Evolutionary conservation across 2,329 filamentous ascomycete genomes (phyloP).

Genomic region (Aspergillus proliferans): DNA sequence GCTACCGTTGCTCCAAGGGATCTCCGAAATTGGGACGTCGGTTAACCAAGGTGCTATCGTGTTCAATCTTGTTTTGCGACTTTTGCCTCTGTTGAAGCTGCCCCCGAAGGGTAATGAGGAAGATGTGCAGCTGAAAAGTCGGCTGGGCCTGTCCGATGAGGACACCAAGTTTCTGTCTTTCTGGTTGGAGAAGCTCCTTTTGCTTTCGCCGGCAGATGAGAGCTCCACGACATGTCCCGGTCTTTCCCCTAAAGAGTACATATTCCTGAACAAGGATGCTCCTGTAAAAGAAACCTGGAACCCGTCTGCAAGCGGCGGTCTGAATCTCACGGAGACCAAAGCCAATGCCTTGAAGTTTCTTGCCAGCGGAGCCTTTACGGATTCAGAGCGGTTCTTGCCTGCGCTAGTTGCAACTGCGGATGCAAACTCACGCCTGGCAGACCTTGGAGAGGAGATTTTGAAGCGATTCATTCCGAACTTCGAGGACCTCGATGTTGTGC

Average conservation of each 20-base stretch:
- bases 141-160: slow-evolving; percentile 60
- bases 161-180: slow-evolving; percentile 69
- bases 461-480: slow-evolving; percentile 67
- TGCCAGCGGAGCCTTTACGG: slow-evolving; percentile 76
- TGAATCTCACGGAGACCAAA: slow-evolving; percentile 66
- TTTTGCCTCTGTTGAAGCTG: slow-evolving; percentile 61
- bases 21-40: slow-evolving; percentile 54
- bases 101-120: slow-evolving; percentile 74
- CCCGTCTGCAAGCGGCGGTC: slow-evolving; percentile 51
- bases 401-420: slow-evolving; percentile 79
- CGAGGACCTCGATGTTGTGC: slow-evolving; percentile 60
- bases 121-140: slow-evolving; percentile 61
- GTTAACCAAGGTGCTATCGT: slow-evolving; percentile 56
- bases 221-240: slow-evolving; percentile 50
- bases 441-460: slow-evolving; percentile 81
- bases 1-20: slow-evolving; percentile 62
- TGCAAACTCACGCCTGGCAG: slow-evolving; percentile 70
- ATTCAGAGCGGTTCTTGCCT: slow-evolving; percentile 75
- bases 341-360: slow-evolving; percentile 64
- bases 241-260: slow-evolving; percentile 59
- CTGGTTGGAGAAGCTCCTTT: slow-evolving; percentile 71
- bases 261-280: slow-evolving; percentile 60
- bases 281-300: slow-evolving; percentile 52
- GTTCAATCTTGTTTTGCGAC: slow-evolving; percentile 75
- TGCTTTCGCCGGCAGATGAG: slow-evolving; percentile 52